Evolutionary conservation across 352 stramenopile species (phyloP), one percentile per base, ranked within the genome.

Genomic region (Pythium rhizo-oryzae): DNA sequence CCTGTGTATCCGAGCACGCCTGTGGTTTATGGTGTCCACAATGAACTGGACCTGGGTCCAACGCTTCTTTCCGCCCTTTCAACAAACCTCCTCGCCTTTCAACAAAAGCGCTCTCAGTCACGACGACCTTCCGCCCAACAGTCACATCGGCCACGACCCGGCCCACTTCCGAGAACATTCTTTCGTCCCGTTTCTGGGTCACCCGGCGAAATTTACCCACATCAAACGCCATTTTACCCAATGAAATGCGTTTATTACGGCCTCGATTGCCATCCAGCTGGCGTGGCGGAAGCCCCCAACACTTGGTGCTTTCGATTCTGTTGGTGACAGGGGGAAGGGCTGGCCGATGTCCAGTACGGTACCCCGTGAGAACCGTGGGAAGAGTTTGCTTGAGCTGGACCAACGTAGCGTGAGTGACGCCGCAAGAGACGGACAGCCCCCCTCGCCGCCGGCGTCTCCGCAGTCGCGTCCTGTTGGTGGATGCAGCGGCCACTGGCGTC

Each of bases 131-230:
- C 7, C 46, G 46, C 21, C 11, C 41, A 47, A n/a, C 41, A 47
- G 41, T 47, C 41, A 47, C 41, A 47, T 57, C 25, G 23, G 41
- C 41, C 41, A 47, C 3, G 19, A 13, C 7, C 53, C 39, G 52
- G 47, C 25, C 28, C 12, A 16, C 49, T 66, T 59, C 49, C n/a
- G 44, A 37, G 59, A 66, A 66, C 59, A 24, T 59, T 64, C 54
- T 62, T 33, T 8, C 59, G 35, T 21, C 47, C 33, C 30, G 35
- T 50, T 44, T 49, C 33, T 59, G n/a, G 8, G 16, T 9, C 11
- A 30, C 21, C 46, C n/a, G 47, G 62, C 52, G 41, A 47, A 69
- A 63, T 41, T 69, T 63, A 69, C 33, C 44, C 23, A 25, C n/a
- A 9, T 13, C 8, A 4, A 13, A 18, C 12, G 3, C 25, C 2